These are phyloP conservation scores for Uncinocarpus reesii DNA, from an alignment of 2,329 filamentous ascomycete genomes.

Conservation along the genomic window DNA sequence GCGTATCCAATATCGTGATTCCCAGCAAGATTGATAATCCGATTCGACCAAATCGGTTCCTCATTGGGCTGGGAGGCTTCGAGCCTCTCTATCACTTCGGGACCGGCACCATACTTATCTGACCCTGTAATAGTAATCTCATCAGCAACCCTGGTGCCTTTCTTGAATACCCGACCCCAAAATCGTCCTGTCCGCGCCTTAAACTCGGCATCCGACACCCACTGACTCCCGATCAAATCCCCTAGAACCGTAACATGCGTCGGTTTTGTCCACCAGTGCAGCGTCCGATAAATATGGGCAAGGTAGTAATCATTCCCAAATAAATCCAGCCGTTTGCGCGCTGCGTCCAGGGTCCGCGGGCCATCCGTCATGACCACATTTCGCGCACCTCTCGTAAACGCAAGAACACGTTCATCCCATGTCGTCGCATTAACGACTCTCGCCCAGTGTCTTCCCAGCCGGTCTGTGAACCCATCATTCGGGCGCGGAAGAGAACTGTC, in stretches of 20 bases:
- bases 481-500: slow-evolving; percentile 64
- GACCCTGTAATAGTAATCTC: slow-evolving; percentile 29
- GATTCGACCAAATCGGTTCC: slow-evolving; percentile 54
- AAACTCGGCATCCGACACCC: slow-evolving; percentile 83
- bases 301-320: slow-evolving; percentile 93
- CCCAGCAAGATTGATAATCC: slow-evolving; percentile 80
- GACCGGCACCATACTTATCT: slow-evolving; percentile 32
- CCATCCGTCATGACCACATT: slow-evolving; percentile 55
- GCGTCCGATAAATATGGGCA: slow-evolving; percentile 75
- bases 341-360: slow-evolving; percentile 53
- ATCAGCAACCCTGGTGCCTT: slow-evolving; percentile 51
- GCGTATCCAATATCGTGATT: slow-evolving; percentile 97
- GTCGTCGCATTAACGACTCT: slow-evolving; percentile 17
- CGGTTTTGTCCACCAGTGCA: slow-evolving; percentile 74
- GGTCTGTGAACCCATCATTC: slow-evolving; percentile 37
- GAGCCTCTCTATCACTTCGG: slow-evolving; percentile 17
- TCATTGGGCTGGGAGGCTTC: slow-evolving; percentile 32
- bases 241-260: slow-evolving; percentile 84
- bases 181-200: slow-evolving; percentile 59
- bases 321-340: slow-evolving; percentile 73
- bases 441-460: slow-evolving; percentile 32
- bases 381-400: slow-evolving; percentile 20
- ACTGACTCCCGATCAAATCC: slow-evolving; percentile 87
- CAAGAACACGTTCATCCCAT: slow-evolving; percentile 6
- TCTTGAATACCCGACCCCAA: slow-evolving; percentile 71